phyloP scores from a whole-genome alignment of 768 basidiomycete species.

The Rossbeevera mucosa region DNA sequence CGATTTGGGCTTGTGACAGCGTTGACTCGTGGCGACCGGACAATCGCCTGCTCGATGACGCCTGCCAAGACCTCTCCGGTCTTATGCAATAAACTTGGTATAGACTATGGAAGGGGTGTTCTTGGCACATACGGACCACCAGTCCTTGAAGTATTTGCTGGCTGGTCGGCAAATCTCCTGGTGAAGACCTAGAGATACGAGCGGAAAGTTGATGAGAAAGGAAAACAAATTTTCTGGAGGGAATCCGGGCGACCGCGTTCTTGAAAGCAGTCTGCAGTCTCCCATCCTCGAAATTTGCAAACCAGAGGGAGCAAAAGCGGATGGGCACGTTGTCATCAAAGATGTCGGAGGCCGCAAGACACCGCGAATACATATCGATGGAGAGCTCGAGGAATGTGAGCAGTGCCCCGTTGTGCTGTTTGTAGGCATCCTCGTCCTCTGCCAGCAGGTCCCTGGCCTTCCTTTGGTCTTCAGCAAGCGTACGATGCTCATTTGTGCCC shows the following conservation, averaged over 20 bases:
- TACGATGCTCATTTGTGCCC: slow-evolving; percentile 16
- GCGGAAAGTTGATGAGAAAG: slow-evolving; percentile 93
- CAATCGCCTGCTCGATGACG: slow-evolving; percentile 35
- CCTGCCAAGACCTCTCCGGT: slow-evolving; percentile 30
- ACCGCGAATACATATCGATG: slow-evolving; percentile 80
- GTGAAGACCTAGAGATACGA: slow-evolving; percentile 54
- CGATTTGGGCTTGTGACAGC: slow-evolving; percentile 39
- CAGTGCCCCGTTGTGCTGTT: slow-evolving; percentile 40
- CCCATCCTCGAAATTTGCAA: slow-evolving; percentile 72
- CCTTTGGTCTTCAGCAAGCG: slow-evolving; percentile 35
- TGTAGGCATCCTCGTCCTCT: slow-evolving; percentile 48
- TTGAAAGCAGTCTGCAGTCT: slow-evolving; percentile 42
- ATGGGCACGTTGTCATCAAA: slow-evolving; percentile 77
- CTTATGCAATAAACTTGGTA: slow-evolving; percentile 84
- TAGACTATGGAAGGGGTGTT: slow-evolving; percentile 92
- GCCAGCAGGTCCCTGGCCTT: slow-evolving; percentile 47
- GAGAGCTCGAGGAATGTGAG: slow-evolving; percentile 68
- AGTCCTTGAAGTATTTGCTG: slow-evolving; percentile 61
- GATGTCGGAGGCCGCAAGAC: slow-evolving; percentile 61
- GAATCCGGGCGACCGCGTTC: slow-evolving; percentile 52
- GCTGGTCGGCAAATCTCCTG: slow-evolving; percentile 29
- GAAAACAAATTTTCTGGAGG: slow-evolving; percentile 87
- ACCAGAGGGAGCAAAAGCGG: slow-evolving; percentile 87
- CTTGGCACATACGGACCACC: slow-evolving; percentile 71
- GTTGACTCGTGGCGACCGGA: slow-evolving; percentile 42